Evolutionary conservation across 108 stramenopile species (phyloP).

Genomic region (Nitzschia sp.): DNA sequence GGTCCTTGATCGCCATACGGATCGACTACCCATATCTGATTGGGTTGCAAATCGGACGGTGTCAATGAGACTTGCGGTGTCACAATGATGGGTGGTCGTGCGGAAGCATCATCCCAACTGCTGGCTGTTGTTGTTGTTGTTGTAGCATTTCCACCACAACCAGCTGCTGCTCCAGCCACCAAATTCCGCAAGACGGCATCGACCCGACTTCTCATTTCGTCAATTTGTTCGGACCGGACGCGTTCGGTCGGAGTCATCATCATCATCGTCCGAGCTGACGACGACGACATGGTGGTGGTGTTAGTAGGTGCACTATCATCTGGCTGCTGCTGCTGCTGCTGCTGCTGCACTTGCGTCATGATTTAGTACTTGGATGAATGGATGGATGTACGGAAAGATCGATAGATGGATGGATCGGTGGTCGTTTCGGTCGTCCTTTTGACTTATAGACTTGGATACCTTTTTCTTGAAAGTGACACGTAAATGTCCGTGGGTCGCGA

Average conservation of each 20-base stretch:
- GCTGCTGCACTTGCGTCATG: not conserved
- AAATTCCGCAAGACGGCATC: slow-evolving; percentile 11
- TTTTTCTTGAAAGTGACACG: no score
- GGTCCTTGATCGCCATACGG: slow-evolving; percentile 54
- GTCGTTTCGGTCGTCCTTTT: no score
- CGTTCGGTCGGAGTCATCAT: no score
- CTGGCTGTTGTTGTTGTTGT: not conserved
- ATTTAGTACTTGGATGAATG: no score
- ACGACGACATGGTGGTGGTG: no score
- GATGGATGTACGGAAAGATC: no score
- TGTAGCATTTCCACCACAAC: not conserved
- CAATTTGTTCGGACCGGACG: slow-evolving; percentile 4
- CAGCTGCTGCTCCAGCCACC: not conserved
- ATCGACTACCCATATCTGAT: slow-evolving; percentile 28
- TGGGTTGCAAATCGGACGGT: not conserved
- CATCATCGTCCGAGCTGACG: no score
- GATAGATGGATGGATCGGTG: no score
- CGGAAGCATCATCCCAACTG: no score
- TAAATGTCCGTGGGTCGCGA: no score
- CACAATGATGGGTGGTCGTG: no score
- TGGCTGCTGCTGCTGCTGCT: not conserved
- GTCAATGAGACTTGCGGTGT: not conserved
- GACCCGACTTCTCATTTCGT: slow-evolving; percentile 7
- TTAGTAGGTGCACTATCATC: not conserved
- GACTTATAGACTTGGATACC: no score